Evolutionary conservation across 2,329 filamentous ascomycete species (phyloP), one percentile per base, ranked within the genome.

Genomic region (Sporothrix curviconia): DNA sequence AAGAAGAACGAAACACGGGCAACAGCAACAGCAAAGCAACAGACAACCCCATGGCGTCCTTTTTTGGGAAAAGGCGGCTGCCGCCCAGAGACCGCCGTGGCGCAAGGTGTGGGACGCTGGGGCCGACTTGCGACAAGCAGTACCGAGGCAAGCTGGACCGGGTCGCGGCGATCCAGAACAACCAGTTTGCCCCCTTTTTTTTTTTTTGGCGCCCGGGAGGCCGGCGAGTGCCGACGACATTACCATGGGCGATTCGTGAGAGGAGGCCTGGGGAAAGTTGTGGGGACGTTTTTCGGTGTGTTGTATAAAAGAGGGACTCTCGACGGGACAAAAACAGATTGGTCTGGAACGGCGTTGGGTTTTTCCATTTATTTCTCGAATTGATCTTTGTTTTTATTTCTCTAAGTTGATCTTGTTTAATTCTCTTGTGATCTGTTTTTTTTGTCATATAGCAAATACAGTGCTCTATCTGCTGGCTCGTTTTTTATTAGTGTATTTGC

Each of bases 121-220:
- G n/a, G 87, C 87, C 30, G 92, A 96, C 69, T 77, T 97, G 54
- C 82, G 92, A n/a, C 66, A 90, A 87, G 71, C 88, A 92, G 69
- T 99, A 96, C 70, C 89, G 95, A 72, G 83, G 82, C 24, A 91
- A 97, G 72, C 75, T 99, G 67, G 94, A 99, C 72, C 81, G 90
- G 61, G 87, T 94, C 64, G 89, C 87, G 54, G 87, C 89, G 55
- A 91, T 96, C 69, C 86, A 94, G 72, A 89, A 89, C 67, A 91
- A 95, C 58, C 85, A 95, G 68, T 96, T 95, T 77, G 87, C 88
- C 15, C n/a, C n/a, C n/a, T n/a, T n/a, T n/a, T n/a, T n/a, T n/a
- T n/a, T n/a, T n/a, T n/a, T 89, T 96, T 60, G 73, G 76, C 61
- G 75, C 72, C 12, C 79, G 74, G 30, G 73, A 72, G 14, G 47